Conservation (phyloP, 1,284 basidiomycete species). For the Cryptococcus deneoformans region DNA sequence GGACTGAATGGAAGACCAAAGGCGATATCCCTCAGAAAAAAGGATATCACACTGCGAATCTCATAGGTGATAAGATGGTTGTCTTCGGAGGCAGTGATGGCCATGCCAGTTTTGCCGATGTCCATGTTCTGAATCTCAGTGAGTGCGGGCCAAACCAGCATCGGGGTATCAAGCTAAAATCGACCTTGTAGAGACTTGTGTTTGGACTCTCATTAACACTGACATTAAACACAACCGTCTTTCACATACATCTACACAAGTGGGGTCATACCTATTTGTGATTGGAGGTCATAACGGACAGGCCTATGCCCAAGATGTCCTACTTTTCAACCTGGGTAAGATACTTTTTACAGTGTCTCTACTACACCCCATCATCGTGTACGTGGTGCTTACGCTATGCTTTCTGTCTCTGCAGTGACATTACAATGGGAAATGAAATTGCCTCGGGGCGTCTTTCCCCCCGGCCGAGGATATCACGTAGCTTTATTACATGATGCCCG, state of each 20-base stretch:
- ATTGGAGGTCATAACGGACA: conserved; percentile 82
- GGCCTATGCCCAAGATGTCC: conserved; percentile 72
- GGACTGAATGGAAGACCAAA: conserved; percentile 54
- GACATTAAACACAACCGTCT: conserved; percentile 64
- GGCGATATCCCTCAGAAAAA: conserved; percentile 57
- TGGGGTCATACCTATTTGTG: conserved; percentile 90
- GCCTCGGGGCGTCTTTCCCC: conserved; percentile 64
- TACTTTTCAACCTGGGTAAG: conserved; percentile 80
- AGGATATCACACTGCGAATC: conserved; percentile 87
- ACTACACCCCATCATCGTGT: neutral
- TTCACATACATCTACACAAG: conserved; percentile 82
- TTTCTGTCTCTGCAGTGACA: conserved; percentile 53
- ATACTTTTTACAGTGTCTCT: neutral
- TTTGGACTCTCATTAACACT: conserved; percentile 66
- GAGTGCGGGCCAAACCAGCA: conserved; percentile 33
- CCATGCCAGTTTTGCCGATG: conserved; percentile 69
- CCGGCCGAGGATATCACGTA: conserved; percentile 70
- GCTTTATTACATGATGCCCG: conserved; percentile 77
- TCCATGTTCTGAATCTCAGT: conserved; percentile 85
- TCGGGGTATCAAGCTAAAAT: neutral
- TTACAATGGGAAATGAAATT: conserved; percentile 62
- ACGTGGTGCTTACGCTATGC: conserved; percentile 10
- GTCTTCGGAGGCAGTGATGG: conserved; percentile 52
- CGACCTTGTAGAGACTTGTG: conserved; percentile 58
- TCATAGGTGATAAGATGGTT: conserved; percentile 67